Conservation (phyloP, 2,329 filamentous ascomycete genomes). For the Trematosphaeria pertusa region DNA sequence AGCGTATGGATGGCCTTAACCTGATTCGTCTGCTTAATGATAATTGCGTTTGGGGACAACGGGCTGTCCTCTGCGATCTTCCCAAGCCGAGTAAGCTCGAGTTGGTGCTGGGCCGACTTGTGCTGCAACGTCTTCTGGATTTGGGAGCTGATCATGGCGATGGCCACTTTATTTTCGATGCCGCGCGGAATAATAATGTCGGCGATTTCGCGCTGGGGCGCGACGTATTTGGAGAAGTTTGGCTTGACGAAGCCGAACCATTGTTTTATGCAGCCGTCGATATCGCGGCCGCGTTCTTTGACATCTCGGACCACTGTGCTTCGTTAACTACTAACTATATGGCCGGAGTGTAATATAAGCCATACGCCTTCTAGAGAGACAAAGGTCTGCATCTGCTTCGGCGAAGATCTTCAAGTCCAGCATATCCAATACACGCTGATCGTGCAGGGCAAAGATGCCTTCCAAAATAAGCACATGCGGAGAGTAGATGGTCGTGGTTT, state of each 20-base stretch:
- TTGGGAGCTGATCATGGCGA: conserved; percentile 93
- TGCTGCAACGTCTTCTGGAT: conserved; percentile 85
- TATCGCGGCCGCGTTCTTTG: conserved; percentile 84
- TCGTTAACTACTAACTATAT: too few relatives aligned
- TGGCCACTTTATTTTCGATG: conserved; percentile 92
- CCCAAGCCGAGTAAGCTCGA: conserved; percentile 78
- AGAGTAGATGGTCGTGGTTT: conserved; percentile 91
- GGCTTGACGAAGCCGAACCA: conserved; percentile 98
- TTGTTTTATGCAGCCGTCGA: conserved; percentile 96
- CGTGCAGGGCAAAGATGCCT: conserved; percentile 94
- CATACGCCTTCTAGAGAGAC: conserved; percentile 84
- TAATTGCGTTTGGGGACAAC: conserved; percentile 75
- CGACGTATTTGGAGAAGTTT: conserved; percentile 92
- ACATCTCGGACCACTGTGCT: conserved; percentile 85
- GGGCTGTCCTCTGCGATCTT: conserved; percentile 73
- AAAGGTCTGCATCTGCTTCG: conserved; percentile 94
- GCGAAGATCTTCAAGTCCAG: conserved; percentile 97
- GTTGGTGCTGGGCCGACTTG: conserved; percentile 84
- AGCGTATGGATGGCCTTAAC: conserved; percentile 89
- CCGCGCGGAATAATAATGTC: conserved; percentile 96
- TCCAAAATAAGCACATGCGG: conserved; percentile 95
- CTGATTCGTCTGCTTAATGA: conserved; percentile 80
- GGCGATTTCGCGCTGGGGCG: conserved; percentile 88
- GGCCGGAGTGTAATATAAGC: conserved; percentile 4
- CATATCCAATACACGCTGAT: conserved; percentile 81